Base-by-base conservation (phyloP, 2,329 filamentous ascomycete genomes). In the Xylaria multiplex region DNA sequence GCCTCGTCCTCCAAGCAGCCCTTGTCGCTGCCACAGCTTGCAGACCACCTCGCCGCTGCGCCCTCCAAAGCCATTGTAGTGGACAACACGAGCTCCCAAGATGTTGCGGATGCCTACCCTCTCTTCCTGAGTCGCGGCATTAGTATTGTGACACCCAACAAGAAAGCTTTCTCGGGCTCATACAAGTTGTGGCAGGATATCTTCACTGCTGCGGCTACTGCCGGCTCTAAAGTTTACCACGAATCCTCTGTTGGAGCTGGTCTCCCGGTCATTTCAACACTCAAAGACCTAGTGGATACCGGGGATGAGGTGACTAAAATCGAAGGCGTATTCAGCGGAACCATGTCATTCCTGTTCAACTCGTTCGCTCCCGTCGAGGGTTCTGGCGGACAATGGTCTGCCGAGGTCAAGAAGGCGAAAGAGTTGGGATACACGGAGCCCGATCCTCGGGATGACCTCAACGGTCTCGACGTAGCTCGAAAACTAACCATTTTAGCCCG, bases 311-410 rank as follows among this genome's bases (percentile, higher is more conserved):
- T 99, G 5, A 93, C 88, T 61, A 94, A 91, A 81, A 96, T 99
- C 72, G 95, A 98, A 81, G 96, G 96, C 71, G 94, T 99, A 58
- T 98, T 99, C 82, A 97, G 93, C 68, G 96, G 96, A 70, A 99
- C 96, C 62, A 95, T 99, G 89, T 96, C 92, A 45, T 99, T 97
- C 85, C 85, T 99, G 46, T 98, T 99, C 88, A 98, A 98, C 85
- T 94, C 89, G 24, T 99, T 98, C 79, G 93, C 94, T 55, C 96
- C 96, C 0, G 89, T 90, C 2, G 87, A 88, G 56, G 91, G 91
- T 5, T 82, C 85, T 24, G 92, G 91, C 40, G 93, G 92, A 59
- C 89, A 90, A 75, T 99, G 96, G 91, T 96, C 93, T 49, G 91
- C 91, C 55, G 94, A 97, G 77, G 96, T 99, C 40, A 90, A 88